These are phyloP conservation scores for Candida nitratophila DNA, from an alignment of 805 yeast genomes.

Conservation along the genomic window DNA sequence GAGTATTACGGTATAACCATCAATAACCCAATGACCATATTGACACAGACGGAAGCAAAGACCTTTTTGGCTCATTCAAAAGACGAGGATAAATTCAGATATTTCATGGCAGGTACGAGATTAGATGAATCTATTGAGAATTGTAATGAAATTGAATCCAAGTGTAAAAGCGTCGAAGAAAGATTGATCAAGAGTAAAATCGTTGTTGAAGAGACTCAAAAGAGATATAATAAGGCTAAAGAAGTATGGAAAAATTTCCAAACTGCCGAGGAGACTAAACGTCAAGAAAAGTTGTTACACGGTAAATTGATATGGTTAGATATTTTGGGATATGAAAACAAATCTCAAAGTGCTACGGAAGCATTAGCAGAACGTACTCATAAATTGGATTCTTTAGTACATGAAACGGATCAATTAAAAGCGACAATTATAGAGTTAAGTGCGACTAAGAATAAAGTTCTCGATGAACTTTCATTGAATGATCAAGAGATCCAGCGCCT, in stretches of 20 bases:
- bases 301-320: conserved; percentile 48
- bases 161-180: conserved; percentile 29
- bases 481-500: conserved; percentile 13
- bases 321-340: conserved; percentile 20
- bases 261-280: conserved; percentile 33
- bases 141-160: conserved; percentile 33
- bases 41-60: conserved; percentile 92
- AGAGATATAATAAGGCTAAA: conserved; percentile 35
- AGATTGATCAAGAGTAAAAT: conserved; percentile 32
- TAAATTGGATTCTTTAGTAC: conserved; percentile 3
- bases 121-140: conserved; percentile 59
- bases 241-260: conserved; percentile 31
- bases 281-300: conserved; percentile 31
- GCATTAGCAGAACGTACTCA: conserved; percentile 10
- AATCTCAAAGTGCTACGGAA: conserved; percentile 13
- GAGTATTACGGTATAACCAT: conserved; percentile 70
- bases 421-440: conserved; percentile 2
- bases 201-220: conserved; percentile 30
- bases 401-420: conserved; percentile 3
- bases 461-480: conserved; percentile 6
- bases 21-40: conserved; percentile 85
- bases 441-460: conserved; percentile 11
- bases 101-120: conserved; percentile 76
- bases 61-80: conserved; percentile 77
- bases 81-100: conserved; percentile 62